Conservation (phyloP, 106 monocot species). For the Narthecium ossifragum region DNA sequence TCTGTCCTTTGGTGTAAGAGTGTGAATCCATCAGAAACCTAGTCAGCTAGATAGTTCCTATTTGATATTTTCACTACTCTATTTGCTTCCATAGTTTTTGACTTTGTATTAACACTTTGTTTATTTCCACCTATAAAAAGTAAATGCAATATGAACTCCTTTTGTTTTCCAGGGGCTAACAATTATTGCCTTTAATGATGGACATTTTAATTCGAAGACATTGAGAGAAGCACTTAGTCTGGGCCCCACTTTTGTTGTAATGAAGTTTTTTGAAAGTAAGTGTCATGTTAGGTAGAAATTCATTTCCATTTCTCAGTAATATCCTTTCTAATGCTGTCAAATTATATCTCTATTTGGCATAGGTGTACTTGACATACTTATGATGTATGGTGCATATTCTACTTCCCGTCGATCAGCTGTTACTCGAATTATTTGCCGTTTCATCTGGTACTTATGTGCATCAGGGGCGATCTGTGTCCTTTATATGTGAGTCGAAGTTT, state of each 20-base stretch:
- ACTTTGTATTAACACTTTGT: too few relatives aligned
- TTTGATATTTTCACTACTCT: too few relatives aligned
- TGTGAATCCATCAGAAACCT: too few relatives aligned
- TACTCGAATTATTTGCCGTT: slow-evolving; percentile 61
- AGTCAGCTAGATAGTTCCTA: too few relatives aligned
- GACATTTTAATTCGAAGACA: slow-evolving; percentile 35
- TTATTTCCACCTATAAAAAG: too few relatives aligned
- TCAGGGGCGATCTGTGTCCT: slow-evolving; percentile 67
- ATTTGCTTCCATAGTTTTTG: too few relatives aligned
- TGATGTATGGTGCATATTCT: slow-evolving; percentile 97
- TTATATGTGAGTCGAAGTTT: slow-evolving; percentile 55
- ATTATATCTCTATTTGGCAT: background rate
- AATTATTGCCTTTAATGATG: slow-evolving; percentile 81
- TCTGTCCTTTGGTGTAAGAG: too few relatives aligned
- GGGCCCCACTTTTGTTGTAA: slow-evolving; percentile 82
- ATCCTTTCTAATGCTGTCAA: background rate
- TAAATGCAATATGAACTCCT: background rate
- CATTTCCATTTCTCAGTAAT: background rate
- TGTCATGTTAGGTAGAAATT: background rate
- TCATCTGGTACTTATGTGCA: slow-evolving; percentile 67
- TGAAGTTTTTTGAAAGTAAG: slow-evolving; percentile 87
- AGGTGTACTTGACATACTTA: slow-evolving; percentile 83
- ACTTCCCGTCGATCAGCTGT: slow-evolving; percentile 81
- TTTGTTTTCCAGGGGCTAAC: slow-evolving; percentile 64
- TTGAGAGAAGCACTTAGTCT: slow-evolving; percentile 61